Base-by-base conservation (phyloP, 139 green algal genomes). In the Micractinium sp. region DNA sequence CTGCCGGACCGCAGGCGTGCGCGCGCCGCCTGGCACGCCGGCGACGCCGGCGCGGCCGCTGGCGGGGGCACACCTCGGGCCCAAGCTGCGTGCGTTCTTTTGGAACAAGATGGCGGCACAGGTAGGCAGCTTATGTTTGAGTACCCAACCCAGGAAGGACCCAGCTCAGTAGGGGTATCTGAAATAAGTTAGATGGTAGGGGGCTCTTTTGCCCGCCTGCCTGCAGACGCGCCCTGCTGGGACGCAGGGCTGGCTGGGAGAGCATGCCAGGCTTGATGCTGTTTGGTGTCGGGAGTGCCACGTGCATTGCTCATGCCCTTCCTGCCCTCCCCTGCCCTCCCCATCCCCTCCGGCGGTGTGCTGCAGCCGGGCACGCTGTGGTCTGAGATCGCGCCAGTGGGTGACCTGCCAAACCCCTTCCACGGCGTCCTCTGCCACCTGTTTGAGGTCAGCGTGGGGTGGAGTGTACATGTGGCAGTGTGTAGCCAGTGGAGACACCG, bases 41-140 rank as follows among this genome's bases (percentile, higher is more conserved):
- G 47, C 71, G 31, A 81, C 56, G 7, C n/a, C 90, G 16, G 80
- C 78, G 33, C 47, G 60, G 38, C 18, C 25, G 15, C 74, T 7
- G n/a, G 22, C 61, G 7, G 82, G 33, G 25, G 71, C 41, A 0
- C 82, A 56, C 9, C 47, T 56, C 47, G 47, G 47, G 47, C 47
- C 67, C 12, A 93, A 93, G 91, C 80, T 95, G 82, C 90, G 93
- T 3, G 87, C 91, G 25, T 91, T 95, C 14, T 94, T 93, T 82
- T 95, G 93, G 93, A 90, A 53, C 80, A 95, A 94, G 77, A 38
- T 73, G 56, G 53, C 33, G 2, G 71, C 71, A 0, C 83, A 66
- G 63, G 83, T 80, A 27, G 63, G 63, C 63, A 56, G 47, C n/a
- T n/a, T 56, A 56, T 56, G 47, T 56, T 56, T 56, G 47, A n/a